A percentile compares a stretch with the other conserved stretches of the same genome.
phyloP scores from a whole-genome alignment of 306 rosid genomes.

The Inga oerstediana region DNA sequence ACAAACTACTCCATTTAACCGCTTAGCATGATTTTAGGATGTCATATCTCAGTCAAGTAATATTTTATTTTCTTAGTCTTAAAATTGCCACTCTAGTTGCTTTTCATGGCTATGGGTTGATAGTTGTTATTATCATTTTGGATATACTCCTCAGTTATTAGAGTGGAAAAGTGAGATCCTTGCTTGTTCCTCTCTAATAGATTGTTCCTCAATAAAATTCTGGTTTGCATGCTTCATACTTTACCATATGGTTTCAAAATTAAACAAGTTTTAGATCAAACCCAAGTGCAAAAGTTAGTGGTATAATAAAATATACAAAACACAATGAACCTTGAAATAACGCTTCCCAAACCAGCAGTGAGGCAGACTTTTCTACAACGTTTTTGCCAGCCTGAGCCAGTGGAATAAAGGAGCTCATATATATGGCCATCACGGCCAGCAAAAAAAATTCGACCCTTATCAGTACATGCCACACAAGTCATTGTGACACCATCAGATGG shows the following conservation, averaged over 20 bases:
- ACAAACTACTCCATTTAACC: not conserved
- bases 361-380: conserved; percentile 88
- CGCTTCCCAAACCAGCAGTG: conserved; percentile 93
- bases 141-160: not conserved
- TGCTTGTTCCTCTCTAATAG: not conserved
- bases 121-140: not conserved
- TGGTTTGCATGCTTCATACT: not conserved
- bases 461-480: conserved; percentile 87
- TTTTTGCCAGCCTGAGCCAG: conserved; percentile 95
- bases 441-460: conserved; percentile 86
- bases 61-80: not conserved
- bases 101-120: not conserved
- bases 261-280: not conserved
- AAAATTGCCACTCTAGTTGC: not conserved
- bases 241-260: conserved; percentile 11
- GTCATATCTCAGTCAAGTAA: not conserved
- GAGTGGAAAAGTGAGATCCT: not conserved
- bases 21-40: not conserved
- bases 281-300: conserved; percentile 15
- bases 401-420: conserved; percentile 84
- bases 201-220: not conserved
- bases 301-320: conserved; percentile 25
- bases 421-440: conserved; percentile 99
- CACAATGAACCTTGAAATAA: conserved; percentile 77
- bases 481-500: conserved; percentile 95